phyloP scores from a whole-genome alignment of 2,329 filamentous ascomycete species.

The Escovopsis sp. region DNA sequence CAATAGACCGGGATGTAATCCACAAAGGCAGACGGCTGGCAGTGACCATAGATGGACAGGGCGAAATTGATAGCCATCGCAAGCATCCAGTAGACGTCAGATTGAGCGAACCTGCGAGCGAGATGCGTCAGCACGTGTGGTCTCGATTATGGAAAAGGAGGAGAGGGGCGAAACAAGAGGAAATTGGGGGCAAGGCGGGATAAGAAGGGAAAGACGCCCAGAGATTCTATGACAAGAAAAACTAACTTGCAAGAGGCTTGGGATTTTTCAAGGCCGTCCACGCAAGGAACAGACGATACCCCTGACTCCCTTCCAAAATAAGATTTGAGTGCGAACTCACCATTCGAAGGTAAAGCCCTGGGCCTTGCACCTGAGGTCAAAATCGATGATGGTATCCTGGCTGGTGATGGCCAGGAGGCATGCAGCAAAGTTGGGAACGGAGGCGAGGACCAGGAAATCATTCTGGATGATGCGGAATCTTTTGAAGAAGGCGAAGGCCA shows the following conservation, averaged over 20 bases:
- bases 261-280: too few species aligned
- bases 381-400: constrained; percentile 43
- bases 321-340: constrained; percentile 26
- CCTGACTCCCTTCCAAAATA: too few species aligned
- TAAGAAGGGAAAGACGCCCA: too few species aligned
- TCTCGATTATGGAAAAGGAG: not conserved
- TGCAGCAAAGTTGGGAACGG: constrained; percentile 31
- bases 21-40: constrained; percentile 46
- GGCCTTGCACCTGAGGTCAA: constrained; percentile 44
- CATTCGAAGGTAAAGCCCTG: constrained; percentile 51
- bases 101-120: constrained; percentile 58
- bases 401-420: constrained; percentile 56
- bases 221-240: too few species aligned
- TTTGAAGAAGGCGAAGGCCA: constrained; percentile 33
- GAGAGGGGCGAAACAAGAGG: too few species aligned
- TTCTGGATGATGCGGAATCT: constrained; percentile 41
- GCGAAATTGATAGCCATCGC: constrained; percentile 74
- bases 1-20: constrained; percentile 57
- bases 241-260: too few species aligned
- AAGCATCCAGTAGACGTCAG: constrained; percentile 61
- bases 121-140: not conserved
- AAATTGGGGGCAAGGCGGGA: too few species aligned
- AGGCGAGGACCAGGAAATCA: constrained; percentile 27
- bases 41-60: constrained; percentile 45
- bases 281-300: too few species aligned